phyloP scores from a whole-genome alignment of 768 basidiomycete species.

The Scleroderma bovista region DNA sequence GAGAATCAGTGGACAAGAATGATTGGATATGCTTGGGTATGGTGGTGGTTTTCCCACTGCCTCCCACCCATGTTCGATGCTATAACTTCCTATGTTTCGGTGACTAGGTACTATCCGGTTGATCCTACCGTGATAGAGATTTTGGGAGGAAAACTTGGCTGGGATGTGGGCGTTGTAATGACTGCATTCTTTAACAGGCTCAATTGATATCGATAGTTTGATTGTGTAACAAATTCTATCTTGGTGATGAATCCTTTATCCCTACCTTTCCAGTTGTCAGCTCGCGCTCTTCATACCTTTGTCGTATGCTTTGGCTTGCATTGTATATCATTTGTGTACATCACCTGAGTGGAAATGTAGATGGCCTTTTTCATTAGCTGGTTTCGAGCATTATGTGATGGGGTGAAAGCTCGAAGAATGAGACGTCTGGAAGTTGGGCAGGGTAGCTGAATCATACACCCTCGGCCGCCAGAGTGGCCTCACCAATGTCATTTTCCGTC shows the following conservation, averaged over 20 bases:
- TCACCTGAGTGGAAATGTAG: too few relatives aligned
- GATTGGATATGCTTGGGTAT: conserved; percentile 26
- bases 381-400: too few relatives aligned
- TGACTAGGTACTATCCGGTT: background rate
- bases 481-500: conserved; percentile 61
- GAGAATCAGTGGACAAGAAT: conserved; percentile 5
- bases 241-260: too few relatives aligned
- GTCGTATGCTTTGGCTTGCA: too few relatives aligned
- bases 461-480: conserved; percentile 70
- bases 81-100: background rate
- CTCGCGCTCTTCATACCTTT: too few relatives aligned
- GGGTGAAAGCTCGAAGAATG: conserved; percentile 82
- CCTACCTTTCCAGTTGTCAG: too few relatives aligned
- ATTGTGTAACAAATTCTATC: too few relatives aligned
- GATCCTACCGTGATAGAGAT: background rate
- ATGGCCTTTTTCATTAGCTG: too few relatives aligned
- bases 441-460: conserved; percentile 82
- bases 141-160: background rate
- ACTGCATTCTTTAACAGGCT: background rate
- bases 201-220: too few relatives aligned
- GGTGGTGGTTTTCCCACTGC: conserved; percentile 19
- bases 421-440: conserved; percentile 68
- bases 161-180: background rate
- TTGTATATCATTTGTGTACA: too few relatives aligned
- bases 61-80: background rate